phyloP scores from a whole-genome alignment of 192 early-diverging fungal genomes.

The Coemansia sp. region DNA sequence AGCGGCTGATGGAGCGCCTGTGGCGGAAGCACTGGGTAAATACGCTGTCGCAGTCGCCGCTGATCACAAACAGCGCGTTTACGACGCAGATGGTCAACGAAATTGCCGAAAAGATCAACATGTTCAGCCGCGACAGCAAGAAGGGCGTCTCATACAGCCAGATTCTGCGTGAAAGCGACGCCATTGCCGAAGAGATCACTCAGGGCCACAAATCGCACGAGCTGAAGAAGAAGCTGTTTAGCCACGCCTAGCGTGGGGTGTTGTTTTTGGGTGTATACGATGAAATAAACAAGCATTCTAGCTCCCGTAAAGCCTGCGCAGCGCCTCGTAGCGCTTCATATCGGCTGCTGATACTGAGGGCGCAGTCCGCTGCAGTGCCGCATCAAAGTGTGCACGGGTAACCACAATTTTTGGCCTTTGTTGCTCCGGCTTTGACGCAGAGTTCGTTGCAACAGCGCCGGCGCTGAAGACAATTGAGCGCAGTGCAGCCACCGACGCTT shows the following conservation, averaged over 20 bases:
- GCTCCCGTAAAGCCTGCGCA: constrained; percentile 40
- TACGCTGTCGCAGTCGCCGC: constrained; percentile 87
- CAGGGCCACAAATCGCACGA: constrained; percentile 41
- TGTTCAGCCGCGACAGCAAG: constrained; percentile 21
- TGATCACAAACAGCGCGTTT: constrained; percentile 65
- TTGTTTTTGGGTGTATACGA: no score
- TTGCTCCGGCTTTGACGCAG: not conserved
- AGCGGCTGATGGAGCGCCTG: constrained; percentile 78
- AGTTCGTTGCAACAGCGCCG: constrained; percentile 9
- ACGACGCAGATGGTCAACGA: constrained; percentile 44
- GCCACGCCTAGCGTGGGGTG: not conserved
- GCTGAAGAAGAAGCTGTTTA: constrained; percentile 42
- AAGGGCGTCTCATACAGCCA: constrained; percentile 24
- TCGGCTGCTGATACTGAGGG: constrained; percentile 71
- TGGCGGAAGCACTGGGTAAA: constrained; percentile 99
- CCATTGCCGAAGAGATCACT: constrained; percentile 34
- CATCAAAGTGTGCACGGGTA: constrained; percentile 62
- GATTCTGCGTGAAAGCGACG: constrained; percentile 39
- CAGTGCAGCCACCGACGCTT: constrained; percentile 80
- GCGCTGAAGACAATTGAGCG: constrained; percentile 34
- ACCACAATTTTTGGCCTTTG: constrained; percentile 16
- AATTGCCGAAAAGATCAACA: constrained; percentile 34
- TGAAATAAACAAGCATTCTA: not conserved
- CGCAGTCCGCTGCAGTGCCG: constrained; percentile 74
- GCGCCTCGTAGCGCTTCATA: constrained; percentile 45